phyloP scores from a whole-genome alignment of 2,329 filamentous ascomycete genomes.

The Fusarium brevicatenulatum region DNA sequence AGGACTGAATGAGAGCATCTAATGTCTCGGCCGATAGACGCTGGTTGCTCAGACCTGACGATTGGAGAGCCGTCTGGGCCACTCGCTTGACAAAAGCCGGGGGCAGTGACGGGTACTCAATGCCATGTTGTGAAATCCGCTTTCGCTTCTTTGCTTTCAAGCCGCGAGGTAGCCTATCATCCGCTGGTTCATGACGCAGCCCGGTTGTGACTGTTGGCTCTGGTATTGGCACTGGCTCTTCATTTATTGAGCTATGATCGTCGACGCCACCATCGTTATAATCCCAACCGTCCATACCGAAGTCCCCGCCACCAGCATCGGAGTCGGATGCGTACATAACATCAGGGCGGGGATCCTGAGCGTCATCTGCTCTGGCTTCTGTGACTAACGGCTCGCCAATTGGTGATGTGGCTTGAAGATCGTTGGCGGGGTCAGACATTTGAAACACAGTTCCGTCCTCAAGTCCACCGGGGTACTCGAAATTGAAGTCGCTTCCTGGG shows the following conservation, averaged over 20 bases:
- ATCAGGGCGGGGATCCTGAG: slow-evolving; percentile 22
- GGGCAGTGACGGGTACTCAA: slow-evolving; percentile 80
- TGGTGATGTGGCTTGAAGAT: slow-evolving; percentile 44
- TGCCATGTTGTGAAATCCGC: slow-evolving; percentile 73
- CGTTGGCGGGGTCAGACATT: slow-evolving; percentile 52
- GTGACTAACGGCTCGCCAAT: slow-evolving; percentile 31
- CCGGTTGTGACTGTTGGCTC: slow-evolving; percentile 16
- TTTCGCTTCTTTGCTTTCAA: slow-evolving; percentile 51
- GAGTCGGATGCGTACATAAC: slow-evolving; percentile 35
- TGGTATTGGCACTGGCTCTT: slow-evolving; percentile 19
- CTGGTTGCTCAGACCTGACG: slow-evolving; percentile 70
- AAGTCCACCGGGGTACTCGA: slow-evolving; percentile 59
- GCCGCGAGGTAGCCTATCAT: slow-evolving; percentile 27
- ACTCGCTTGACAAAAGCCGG: slow-evolving; percentile 77
- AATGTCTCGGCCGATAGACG: slow-evolving; percentile 80
- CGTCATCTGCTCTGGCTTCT: slow-evolving; percentile 34
- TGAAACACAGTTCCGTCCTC: slow-evolving; percentile 64
- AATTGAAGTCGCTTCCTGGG: slow-evolving; percentile 62
- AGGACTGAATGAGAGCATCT: slow-evolving; percentile 79
- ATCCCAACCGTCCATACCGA: slow-evolving; percentile 32
- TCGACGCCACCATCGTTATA: slow-evolving; percentile 31
- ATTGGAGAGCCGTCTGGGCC: slow-evolving; percentile 75
- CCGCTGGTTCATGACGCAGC: slow-evolving; percentile 6
- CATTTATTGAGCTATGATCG: slow-evolving; percentile 41
- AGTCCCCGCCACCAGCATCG: slow-evolving; percentile 28